These are phyloP conservation scores for Fusarium subtropicale DNA, from an alignment of 2,329 filamentous ascomycete genomes.

Conservation along the genomic window DNA sequence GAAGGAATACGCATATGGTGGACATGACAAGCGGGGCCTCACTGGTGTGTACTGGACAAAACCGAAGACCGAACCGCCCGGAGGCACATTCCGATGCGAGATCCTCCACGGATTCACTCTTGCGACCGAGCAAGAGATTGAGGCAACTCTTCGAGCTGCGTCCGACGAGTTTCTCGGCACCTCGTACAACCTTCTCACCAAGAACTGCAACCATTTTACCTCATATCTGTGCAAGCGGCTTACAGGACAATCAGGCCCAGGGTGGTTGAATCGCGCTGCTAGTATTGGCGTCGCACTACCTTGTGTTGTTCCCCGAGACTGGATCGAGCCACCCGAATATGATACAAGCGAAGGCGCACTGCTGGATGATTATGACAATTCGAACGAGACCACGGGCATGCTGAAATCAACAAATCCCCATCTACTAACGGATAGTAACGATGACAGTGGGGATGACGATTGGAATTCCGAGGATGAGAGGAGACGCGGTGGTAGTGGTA, in stretches of 20 bases:
- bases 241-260: conserved; percentile 75
- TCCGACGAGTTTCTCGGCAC: conserved; percentile 80
- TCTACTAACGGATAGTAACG: conserved; percentile 47
- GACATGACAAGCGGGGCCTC: conserved; percentile 75
- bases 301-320: conserved; percentile 84
- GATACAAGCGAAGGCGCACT: conserved; percentile 78
- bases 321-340: conserved; percentile 82
- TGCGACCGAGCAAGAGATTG: conserved; percentile 75
- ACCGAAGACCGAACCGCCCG: conserved; percentile 77
- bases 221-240: conserved; percentile 79
- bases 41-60: conserved; percentile 88
- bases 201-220: conserved; percentile 92
- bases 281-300: conserved; percentile 83
- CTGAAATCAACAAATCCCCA: conserved; percentile 57
- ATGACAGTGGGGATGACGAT: conserved; percentile 49
- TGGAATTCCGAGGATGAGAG: conserved; percentile 62
- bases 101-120: conserved; percentile 85
- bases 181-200: conserved; percentile 82
- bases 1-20: conserved; percentile 86
- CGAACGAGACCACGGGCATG: conserved; percentile 70
- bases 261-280: conserved; percentile 86
- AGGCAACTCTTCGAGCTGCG: conserved; percentile 73
- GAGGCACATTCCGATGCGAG: conserved; percentile 79
- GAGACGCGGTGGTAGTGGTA: conserved; percentile 54
- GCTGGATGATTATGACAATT: conserved; percentile 66